Evolutionary conservation across 1,284 basidiomycete genomes (phyloP).

Genomic region (Leccinum pachyderme): DNA sequence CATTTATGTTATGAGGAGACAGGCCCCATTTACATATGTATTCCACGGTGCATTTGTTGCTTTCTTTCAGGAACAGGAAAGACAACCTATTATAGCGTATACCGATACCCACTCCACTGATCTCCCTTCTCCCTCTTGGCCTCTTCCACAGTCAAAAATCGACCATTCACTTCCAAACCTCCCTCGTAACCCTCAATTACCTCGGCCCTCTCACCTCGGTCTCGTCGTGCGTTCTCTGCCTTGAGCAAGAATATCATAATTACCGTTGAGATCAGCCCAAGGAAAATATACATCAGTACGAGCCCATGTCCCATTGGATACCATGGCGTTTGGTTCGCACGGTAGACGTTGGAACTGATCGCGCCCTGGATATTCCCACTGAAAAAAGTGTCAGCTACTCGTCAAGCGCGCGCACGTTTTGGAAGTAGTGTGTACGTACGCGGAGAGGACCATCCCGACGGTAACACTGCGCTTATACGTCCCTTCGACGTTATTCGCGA

Average conservation of each 20-base stretch:
- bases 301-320: conserved; percentile 67
- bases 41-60: not conserved
- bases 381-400: not conserved
- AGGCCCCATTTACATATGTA: too few species aligned
- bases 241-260: conserved; percentile 48
- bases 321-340: conserved; percentile 63
- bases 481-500: conserved; percentile 74
- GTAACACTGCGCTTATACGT: conserved; percentile 75
- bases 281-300: conserved; percentile 66
- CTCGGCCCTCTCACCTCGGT: conserved; percentile 66
- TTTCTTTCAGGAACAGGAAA: not conserved
- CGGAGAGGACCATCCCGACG: conserved; percentile 66
- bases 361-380: conserved; percentile 69
- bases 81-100: conserved; percentile 31
- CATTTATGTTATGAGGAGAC: not conserved
- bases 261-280: conserved; percentile 56
- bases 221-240: conserved; percentile 60
- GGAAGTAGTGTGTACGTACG: conserved; percentile 38
- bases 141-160: conserved; percentile 46
- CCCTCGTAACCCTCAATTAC: conserved; percentile 54
- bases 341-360: conserved; percentile 72
- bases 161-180: conserved; percentile 44
- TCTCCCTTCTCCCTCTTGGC: conserved; percentile 59
- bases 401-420: not conserved
- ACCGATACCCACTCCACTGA: conserved; percentile 59